These are phyloP conservation scores for Penicillium waksmanii DNA, from an alignment of 495 filamentous ascomycete species.

Conservation along the genomic window DNA sequence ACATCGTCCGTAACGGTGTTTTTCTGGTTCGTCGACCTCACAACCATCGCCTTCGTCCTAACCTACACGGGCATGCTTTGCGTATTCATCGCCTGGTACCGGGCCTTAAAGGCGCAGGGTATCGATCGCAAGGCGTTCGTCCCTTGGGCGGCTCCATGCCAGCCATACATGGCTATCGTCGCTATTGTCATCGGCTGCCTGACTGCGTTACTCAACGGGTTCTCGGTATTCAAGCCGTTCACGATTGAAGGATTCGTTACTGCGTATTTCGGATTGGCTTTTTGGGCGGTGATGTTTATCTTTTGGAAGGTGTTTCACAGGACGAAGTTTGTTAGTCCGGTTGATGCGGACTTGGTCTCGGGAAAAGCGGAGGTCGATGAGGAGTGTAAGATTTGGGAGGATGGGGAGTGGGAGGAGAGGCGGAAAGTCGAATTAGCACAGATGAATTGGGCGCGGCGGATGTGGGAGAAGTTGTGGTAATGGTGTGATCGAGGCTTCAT, in stretches of 20 bases:
- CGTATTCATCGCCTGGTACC: constrained; percentile 61
- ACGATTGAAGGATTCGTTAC: constrained; percentile 39
- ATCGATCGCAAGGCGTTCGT: constrained; percentile 48
- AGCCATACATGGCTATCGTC: constrained; percentile 34
- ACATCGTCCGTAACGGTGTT: constrained; percentile 58
- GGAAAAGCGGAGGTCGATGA: constrained; percentile 40
- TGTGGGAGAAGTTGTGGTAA: constrained; percentile 42
- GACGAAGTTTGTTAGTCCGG: constrained; percentile 34
- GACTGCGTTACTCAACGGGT: constrained; percentile 38
- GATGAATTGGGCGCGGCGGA: constrained; percentile 27
- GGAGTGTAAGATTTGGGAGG: constrained; percentile 40
- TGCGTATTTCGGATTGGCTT: constrained; percentile 38
- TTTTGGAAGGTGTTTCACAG: constrained; percentile 39
- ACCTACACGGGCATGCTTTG: constrained; percentile 58
- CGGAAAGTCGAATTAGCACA: constrained; percentile 31
- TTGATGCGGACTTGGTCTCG: constrained; percentile 29
- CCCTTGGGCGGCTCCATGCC: constrained; percentile 33
- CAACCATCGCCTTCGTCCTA: constrained; percentile 55
- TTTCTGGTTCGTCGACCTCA: constrained; percentile 60
- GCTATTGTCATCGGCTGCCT: constrained; percentile 27
- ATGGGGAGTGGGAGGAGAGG: constrained; percentile 31
- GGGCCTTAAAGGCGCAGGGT: constrained; percentile 56
- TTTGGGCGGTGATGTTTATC: constrained; percentile 34
- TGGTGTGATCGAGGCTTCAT: not conserved
- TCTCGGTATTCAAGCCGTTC: constrained; percentile 37